These are phyloP conservation scores for Brassica carinata DNA, from an alignment of 345 rosid genomes.

Conservation along the genomic window DNA sequence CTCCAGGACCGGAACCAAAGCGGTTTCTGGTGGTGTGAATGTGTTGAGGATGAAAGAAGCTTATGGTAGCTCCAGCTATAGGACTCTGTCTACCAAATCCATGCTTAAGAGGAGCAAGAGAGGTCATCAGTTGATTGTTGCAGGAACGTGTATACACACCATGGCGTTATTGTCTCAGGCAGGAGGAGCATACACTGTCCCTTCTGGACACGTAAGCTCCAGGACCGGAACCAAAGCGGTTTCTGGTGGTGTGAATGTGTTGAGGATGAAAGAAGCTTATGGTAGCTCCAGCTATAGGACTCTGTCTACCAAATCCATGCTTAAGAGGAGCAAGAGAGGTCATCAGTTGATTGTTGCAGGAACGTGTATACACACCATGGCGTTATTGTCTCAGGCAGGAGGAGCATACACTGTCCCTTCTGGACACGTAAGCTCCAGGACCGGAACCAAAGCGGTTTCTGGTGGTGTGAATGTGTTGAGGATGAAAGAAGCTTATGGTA, in stretches of 20 bases:
- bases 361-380: conserved; percentile 47
- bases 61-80: conserved; percentile 41
- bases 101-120: conserved; percentile 44
- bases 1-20: conserved; percentile 39
- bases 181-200: conserved; percentile 48
- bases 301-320: conserved; percentile 36
- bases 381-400: conserved; percentile 57
- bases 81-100: conserved; percentile 38
- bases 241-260: conserved; percentile 33
- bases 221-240: conserved; percentile 40
- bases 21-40: conserved; percentile 34
- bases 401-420: conserved; percentile 46
- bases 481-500: conserved; percentile 42
- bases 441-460: conserved; percentile 37
- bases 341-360: conserved; percentile 59
- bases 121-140: conserved; percentile 58
- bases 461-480: conserved; percentile 32
- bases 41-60: conserved; percentile 46
- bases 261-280: conserved; percentile 44
- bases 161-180: conserved; percentile 69
- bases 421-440: conserved; percentile 41
- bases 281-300: conserved; percentile 44
- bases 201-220: conserved; percentile 38
- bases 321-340: conserved; percentile 50
- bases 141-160: conserved; percentile 23